Evolutionary conservation across 2,329 filamentous ascomycete genomes (phyloP), one percentile per base, ranked within the genome.

Genomic region (Dothistroma septosporum): DNA sequence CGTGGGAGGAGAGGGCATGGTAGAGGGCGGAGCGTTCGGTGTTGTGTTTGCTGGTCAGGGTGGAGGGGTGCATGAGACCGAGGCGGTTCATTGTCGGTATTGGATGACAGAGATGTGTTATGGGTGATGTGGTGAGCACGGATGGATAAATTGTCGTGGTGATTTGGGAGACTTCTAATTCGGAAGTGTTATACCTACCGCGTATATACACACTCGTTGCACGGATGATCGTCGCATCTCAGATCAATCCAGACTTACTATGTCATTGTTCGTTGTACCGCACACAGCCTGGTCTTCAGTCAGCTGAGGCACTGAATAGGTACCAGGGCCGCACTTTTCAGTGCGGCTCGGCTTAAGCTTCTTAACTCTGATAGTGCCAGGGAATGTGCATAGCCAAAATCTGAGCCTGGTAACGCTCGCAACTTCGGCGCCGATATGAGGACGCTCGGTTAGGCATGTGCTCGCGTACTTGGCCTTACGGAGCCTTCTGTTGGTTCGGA

Each of bases 51-150:
- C 55, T 44, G 9, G 56, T 64, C n/a, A 61, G 61, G 21, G 61
- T 61, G 24, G 53, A 59, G 21, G 61, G 61, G n/a, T 64, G 61
- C 53, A 64, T 58, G 24, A 64, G 50, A 19, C 61, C 61, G 28
- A 64, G 53, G 41, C 61, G 61, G 31, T 64, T 64, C 59, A 61
- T 61, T 6, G 48, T 44, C 7, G 37, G 0, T 47, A 19, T 53
- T 7, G 8, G 9, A 14, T 33, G 16, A 16, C 9, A 5, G 47
- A 11, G 47, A 21, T 14, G 44, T 19, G 44, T 4, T 48, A 48
- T 10, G 47, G 8, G 47, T 24, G 47, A 11, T 31, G 47, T 49
- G 21, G 7, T 49, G 28, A 44, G 12, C 16, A 44, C n/a, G 28
- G 47, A 49, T 28, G 47, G 47, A 49, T 44, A 2, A n/a, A 8